Conservation (phyloP, 768 basidiomycete species). For the Lanmaoa pseudosensibilis region DNA sequence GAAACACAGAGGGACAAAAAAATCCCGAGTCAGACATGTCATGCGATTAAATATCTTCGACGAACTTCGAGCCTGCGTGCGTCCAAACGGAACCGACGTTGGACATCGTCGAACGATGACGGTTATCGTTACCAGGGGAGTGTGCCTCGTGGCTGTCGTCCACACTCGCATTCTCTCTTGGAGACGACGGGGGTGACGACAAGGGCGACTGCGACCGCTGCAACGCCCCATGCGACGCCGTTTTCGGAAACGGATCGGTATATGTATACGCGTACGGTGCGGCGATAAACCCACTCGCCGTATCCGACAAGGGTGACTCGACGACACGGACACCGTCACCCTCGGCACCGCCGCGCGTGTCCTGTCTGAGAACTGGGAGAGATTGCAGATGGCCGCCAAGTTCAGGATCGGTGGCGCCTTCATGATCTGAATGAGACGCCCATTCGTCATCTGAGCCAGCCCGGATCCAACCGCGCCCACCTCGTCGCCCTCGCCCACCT, state of each 20-base stretch:
- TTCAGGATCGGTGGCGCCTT: constrained; percentile 3
- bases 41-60: constrained; percentile 36
- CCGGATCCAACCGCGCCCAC: constrained; percentile 50
- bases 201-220: constrained; percentile 33
- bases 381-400: neutral
- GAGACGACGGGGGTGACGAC: constrained; percentile 20
- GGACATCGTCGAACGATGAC: constrained; percentile 27
- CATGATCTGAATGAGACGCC: constrained; percentile 35
- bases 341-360: neutral
- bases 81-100: constrained; percentile 37
- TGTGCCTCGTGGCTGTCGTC: constrained; percentile 9
- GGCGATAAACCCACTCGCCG: constrained; percentile 9
- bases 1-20: neutral
- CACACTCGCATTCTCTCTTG: constrained; percentile 21
- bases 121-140: constrained; percentile 8
- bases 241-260: constrained; percentile 24
- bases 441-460: constrained; percentile 51
- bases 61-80: constrained; percentile 50
- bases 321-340: constrained; percentile 7
- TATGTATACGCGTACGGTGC: constrained; percentile 13
- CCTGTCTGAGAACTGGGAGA: constrained; percentile 1
- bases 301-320: constrained; percentile 32
- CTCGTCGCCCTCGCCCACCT: constrained; percentile 21
- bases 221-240: constrained; percentile 6
- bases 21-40: neutral